Evolutionary conservation across 768 basidiomycete species (phyloP).

Genomic region (Candolleomyces aberdarensis): DNA sequence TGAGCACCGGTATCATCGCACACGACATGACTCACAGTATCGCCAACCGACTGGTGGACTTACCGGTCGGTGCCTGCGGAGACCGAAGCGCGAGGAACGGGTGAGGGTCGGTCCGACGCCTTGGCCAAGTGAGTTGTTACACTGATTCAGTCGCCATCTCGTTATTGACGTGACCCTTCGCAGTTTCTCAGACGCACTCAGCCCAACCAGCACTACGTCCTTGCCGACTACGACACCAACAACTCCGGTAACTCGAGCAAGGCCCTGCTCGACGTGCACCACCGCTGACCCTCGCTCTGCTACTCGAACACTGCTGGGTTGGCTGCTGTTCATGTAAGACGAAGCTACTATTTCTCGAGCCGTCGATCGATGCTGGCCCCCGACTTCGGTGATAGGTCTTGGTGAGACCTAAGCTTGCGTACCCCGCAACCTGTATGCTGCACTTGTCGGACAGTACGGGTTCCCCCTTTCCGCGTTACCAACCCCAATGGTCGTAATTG

Average conservation of each 20-base stretch:
- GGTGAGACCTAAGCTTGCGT: no score
- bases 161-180: no score
- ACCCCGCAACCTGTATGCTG: no score
- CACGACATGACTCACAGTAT: slow-evolving; percentile 48
- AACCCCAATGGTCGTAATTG: slow-evolving; percentile 33
- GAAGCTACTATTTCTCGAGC: no score
- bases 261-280: slow-evolving; percentile 48
- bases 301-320: no score
- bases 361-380: no score
- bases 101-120: background rate
- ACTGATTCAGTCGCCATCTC: no score
- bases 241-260: slow-evolving; percentile 43
- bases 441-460: background rate
- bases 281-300: background rate
- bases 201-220: no score
- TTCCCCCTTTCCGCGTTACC: slow-evolving; percentile 23
- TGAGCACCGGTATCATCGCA: slow-evolving; percentile 54
- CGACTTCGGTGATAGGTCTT: no score
- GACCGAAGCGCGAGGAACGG: no score
- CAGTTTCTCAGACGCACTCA: background rate
- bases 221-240: slow-evolving; percentile 18
- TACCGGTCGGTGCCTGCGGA: slow-evolving; percentile 16
- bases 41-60: slow-evolving; percentile 49
- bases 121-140: no score
- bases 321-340: no score